Percentiles rank a stretch among this genome's conserved stretches.
These are phyloP conservation scores for Peronosclerospora sorghi DNA, from an alignment of 352 stramenopile species.

Conservation along the genomic window DNA sequence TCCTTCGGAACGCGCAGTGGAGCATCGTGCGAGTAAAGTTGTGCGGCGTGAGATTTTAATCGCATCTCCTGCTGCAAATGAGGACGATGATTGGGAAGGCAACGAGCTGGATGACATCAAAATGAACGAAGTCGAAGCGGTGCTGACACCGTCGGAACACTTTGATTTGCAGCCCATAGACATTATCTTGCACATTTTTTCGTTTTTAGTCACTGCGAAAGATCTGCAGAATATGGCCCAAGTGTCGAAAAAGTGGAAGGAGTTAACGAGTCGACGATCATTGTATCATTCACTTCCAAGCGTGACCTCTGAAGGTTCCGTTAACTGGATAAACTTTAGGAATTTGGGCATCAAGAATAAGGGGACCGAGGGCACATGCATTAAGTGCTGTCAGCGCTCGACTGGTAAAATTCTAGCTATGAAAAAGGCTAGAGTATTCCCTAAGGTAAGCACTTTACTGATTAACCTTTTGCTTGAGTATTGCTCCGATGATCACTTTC, in stretches of 20 bases:
- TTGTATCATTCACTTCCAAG: constrained; percentile 61
- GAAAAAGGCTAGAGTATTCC: constrained; percentile 83
- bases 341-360: constrained; percentile 87
- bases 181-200: constrained; percentile 84
- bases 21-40: constrained; percentile 75
- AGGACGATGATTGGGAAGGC: constrained; percentile 68
- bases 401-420: constrained; percentile 81
- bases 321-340: constrained; percentile 84
- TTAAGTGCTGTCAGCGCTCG: constrained; percentile 78
- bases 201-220: constrained; percentile 65
- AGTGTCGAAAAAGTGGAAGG: constrained; percentile 71
- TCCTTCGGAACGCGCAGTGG: constrained; percentile 68
- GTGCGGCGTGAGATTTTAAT: constrained; percentile 80
- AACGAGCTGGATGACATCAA: constrained; percentile 20
- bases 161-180: constrained; percentile 81
- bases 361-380: constrained; percentile 80
- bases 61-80: constrained; percentile 58
- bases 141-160: constrained; percentile 42
- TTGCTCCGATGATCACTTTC: constrained; percentile 1
- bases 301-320: constrained; percentile 54
- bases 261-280: constrained; percentile 57
- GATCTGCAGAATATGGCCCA: constrained; percentile 62
- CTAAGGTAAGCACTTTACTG: constrained; percentile 35
- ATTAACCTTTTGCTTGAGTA: not conserved
- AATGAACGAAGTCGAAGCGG: constrained; percentile 25